Percentiles rank a stretch among this genome's conserved stretches.
phyloP scores from a whole-genome alignment of 352 stramenopile genomes.

The Peronospora destructor region DNA sequence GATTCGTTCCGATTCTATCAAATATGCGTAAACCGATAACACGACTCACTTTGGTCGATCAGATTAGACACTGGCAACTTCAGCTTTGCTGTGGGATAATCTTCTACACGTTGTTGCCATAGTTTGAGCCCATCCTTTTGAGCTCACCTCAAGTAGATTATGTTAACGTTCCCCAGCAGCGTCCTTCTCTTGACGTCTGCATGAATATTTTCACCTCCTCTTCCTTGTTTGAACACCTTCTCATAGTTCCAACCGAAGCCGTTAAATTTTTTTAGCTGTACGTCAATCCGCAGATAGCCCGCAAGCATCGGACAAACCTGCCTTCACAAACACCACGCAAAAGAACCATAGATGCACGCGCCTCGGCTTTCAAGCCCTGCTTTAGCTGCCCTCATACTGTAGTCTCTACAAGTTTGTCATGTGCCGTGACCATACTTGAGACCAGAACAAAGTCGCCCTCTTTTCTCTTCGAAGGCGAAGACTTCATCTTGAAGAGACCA shows the following conservation, averaged over 20 bases:
- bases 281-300: conserved; percentile 48
- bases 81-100: too few relatives aligned
- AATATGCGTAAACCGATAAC: too few relatives aligned
- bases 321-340: conserved; percentile 65
- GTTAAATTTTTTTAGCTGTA: conserved; percentile 53
- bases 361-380: conserved; percentile 45
- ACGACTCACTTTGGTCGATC: too few relatives aligned
- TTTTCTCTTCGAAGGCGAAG: conserved; percentile 28
- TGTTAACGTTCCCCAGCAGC: conserved; percentile 28
- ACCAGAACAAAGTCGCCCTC: conserved; percentile 54
- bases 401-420: conserved; percentile 29
- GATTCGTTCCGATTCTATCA: too few relatives aligned
- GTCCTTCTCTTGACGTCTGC: conserved; percentile 19
- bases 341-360: conserved; percentile 45
- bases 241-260: conserved; percentile 43
- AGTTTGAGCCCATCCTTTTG: too few relatives aligned
- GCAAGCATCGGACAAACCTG: conserved; percentile 51
- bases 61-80: too few relatives aligned
- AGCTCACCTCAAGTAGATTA: too few relatives aligned
- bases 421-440: conserved; percentile 52
- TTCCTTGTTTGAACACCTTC: conserved; percentile 14
- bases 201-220: too few relatives aligned
- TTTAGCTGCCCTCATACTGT: conserved; percentile 56
- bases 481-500: conserved; percentile 30
- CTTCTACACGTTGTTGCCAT: too few relatives aligned